These are phyloP conservation scores for Trichaptum fuscoviolaceum DNA, from an alignment of 768 basidiomycete genomes.

Conservation along the genomic window DNA sequence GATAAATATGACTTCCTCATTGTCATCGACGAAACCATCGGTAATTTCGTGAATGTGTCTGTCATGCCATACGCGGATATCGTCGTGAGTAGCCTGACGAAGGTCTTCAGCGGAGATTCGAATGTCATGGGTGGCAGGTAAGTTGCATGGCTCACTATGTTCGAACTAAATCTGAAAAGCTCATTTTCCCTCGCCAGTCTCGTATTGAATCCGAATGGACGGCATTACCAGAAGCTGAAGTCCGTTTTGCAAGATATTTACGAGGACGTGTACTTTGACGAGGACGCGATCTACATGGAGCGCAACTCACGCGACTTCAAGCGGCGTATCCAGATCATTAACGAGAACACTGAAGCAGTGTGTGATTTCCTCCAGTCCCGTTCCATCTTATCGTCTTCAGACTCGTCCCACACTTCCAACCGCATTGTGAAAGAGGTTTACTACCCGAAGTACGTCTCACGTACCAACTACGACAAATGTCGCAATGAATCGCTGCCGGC, in stretches of 20 bases:
- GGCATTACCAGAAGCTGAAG: conserved; percentile 65
- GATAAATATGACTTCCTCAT: conserved; percentile 86
- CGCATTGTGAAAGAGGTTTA: conserved; percentile 72
- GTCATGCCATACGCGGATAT: conserved; percentile 84
- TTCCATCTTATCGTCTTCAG: conserved; percentile 30
- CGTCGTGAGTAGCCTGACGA: conserved; percentile 86
- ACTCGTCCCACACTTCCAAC: conserved; percentile 20
- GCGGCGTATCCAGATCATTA: conserved; percentile 67
- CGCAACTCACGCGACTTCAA: conserved; percentile 94
- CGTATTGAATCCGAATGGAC: conserved; percentile 76
- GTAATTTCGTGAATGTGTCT: conserved; percentile 91
- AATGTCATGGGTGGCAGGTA: conserved; percentile 99
- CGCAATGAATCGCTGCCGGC: conserved; percentile 33
- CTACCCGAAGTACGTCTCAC: conserved; percentile 82
- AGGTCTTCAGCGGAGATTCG: conserved; percentile 90
- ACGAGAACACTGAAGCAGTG: conserved; percentile 75
- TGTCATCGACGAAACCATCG: conserved; percentile 91
- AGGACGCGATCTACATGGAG: conserved; percentile 96
- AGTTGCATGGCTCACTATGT: conserved; percentile 18
- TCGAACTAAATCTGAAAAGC: neutral
- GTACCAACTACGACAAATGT: conserved; percentile 65
- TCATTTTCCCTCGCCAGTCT: conserved; percentile 43
- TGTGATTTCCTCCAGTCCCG: conserved; percentile 72
- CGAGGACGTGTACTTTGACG: conserved; percentile 84
- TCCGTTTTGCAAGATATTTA: conserved; percentile 49